phyloP scores from a whole-genome alignment of 1,284 basidiomycete species.

The Schizophyllum commune region DNA sequence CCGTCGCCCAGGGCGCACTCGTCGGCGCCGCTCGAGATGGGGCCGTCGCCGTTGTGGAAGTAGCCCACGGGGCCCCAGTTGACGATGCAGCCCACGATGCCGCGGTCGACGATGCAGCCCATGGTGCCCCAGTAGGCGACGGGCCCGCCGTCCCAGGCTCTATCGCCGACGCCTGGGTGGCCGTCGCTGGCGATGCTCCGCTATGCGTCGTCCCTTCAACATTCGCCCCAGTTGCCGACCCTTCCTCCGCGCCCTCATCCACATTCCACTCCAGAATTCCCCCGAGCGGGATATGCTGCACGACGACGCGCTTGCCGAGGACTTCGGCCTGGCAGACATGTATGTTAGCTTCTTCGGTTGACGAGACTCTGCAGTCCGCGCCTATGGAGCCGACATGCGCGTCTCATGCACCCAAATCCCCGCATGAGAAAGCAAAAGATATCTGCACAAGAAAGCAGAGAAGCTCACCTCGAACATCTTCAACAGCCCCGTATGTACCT shows the following conservation, averaged over 20 bases:
- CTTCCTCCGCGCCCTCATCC: neutral
- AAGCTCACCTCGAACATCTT: conserved; percentile 87
- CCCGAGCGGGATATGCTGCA: conserved; percentile 90
- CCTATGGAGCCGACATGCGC: too few relatives aligned
- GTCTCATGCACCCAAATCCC: neutral
- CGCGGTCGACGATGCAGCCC: neutral
- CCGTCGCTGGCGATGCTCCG: neutral
- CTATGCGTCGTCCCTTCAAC: neutral
- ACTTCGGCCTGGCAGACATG: conserved; percentile 66
- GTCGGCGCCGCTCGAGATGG: neutral
- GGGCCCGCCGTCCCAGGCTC: neutral
- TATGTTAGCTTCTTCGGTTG: neutral
- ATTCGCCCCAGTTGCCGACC: too few relatives aligned
- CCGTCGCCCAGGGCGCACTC: neutral
- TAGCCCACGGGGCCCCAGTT: neutral
- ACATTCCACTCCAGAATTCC: conserved; percentile 64
- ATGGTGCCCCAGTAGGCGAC: neutral
- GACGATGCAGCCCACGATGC: neutral
- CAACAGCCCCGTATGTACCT: conserved; percentile 83
- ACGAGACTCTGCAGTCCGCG: neutral
- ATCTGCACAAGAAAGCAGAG: too few relatives aligned
- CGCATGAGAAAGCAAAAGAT: conserved; percentile 1
- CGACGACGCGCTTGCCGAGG: conserved; percentile 91
- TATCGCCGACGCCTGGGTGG: neutral
- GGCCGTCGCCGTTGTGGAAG: neutral